Percentiles rank a stretch among this genome's conserved stretches.
phyloP scores from a whole-genome alignment of 495 filamentous ascomycete genomes.

The Astrocystis sublimbata region DNA sequence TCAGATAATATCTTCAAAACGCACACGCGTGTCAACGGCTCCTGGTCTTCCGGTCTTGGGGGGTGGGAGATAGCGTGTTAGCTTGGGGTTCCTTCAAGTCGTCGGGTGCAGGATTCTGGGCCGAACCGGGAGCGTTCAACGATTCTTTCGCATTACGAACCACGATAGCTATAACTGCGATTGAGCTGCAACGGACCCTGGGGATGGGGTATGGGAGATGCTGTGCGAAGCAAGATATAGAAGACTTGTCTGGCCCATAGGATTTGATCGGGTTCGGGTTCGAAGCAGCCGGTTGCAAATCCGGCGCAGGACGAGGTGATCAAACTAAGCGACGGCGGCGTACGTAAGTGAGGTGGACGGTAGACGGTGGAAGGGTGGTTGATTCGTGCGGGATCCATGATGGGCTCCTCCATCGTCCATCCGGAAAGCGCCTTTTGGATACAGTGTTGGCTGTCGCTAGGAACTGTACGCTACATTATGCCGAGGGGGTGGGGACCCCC shows the following conservation, averaged over 20 bases:
- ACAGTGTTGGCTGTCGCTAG: too few species aligned
- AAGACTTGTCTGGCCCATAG: background rate
- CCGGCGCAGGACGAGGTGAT: conserved; percentile 5
- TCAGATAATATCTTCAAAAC: conserved; percentile 19
- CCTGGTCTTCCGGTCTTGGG: conserved; percentile 30
- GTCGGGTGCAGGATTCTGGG: conserved; percentile 43
- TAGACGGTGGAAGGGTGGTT: too few species aligned
- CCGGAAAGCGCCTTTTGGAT: too few species aligned
- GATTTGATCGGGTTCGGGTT: background rate
- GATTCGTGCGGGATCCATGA: background rate
- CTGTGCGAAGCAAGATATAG: background rate
- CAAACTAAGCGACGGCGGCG: background rate
- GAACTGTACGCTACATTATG: too few species aligned
- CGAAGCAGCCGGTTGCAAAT: background rate
- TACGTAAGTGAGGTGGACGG: background rate
- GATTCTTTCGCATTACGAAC: conserved; percentile 31
- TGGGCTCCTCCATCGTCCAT: background rate
- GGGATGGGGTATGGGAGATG: background rate
- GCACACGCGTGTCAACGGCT: conserved; percentile 25
- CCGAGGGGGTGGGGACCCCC: too few species aligned
- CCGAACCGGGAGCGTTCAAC: conserved; percentile 46
- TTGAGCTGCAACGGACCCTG: background rate
- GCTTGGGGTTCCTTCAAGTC: conserved; percentile 22
- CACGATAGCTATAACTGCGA: background rate
- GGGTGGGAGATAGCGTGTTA: conserved; percentile 29